Evolutionary conservation across 73 alveolate species (phyloP).

Genomic region (Tetrahymena borealis): DNA sequence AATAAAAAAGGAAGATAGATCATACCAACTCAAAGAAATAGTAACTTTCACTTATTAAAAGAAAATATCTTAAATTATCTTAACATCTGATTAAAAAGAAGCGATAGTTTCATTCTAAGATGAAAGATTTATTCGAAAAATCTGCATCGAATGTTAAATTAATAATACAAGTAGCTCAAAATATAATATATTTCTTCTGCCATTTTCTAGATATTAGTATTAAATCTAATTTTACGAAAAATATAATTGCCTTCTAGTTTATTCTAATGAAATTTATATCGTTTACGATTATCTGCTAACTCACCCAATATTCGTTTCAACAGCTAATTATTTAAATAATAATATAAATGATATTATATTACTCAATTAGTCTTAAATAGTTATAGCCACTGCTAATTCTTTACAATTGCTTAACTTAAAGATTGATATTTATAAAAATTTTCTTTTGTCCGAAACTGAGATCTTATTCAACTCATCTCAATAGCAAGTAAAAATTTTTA

Average conservation of each 20-base stretch:
- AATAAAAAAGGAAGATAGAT: background rate
- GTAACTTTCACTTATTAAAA: background rate
- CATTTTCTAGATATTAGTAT: background rate
- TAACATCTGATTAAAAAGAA: background rate
- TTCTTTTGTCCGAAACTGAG: background rate
- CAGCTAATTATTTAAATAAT: background rate
- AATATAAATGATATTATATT: background rate
- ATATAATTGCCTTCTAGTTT: background rate
- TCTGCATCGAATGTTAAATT: background rate
- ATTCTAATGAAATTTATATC: background rate
- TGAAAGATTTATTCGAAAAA: background rate
- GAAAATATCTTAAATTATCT: background rate
- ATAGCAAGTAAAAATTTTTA: background rate
- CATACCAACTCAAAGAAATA: background rate
- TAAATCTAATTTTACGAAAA: background rate
- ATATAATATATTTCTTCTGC: background rate
- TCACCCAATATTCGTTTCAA: background rate
- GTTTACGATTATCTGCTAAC: background rate
- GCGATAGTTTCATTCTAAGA: background rate
- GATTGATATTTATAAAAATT: background rate
- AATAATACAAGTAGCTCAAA: background rate
- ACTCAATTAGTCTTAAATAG: background rate
- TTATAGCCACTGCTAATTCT: background rate
- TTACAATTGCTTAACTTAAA: background rate
- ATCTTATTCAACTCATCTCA: background rate